phyloP scores from a whole-genome alignment of 805 yeast species.

The Ogataea methanolica region DNA sequence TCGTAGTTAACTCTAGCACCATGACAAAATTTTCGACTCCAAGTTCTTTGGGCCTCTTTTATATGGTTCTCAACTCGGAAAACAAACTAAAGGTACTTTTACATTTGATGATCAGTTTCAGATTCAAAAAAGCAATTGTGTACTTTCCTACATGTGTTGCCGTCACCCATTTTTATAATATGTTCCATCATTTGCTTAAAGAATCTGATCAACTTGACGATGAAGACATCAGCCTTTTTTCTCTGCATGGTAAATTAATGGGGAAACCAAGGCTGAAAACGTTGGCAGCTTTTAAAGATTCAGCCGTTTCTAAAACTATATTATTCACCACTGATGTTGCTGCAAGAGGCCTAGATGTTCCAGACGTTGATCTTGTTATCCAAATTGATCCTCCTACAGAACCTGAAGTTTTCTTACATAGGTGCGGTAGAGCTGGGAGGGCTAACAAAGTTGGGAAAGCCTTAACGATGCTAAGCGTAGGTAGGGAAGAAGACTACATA shows the following conservation, averaged over 20 bases:
- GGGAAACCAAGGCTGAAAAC: conserved; percentile 77
- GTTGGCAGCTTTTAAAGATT: conserved; percentile 52
- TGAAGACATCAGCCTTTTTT: conserved; percentile 41
- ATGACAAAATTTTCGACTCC: conserved; percentile 49
- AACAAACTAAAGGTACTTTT: conserved; percentile 57
- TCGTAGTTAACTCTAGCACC: conserved; percentile 60
- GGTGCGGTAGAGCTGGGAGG: conserved; percentile 94
- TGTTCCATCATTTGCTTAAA: conserved; percentile 41
- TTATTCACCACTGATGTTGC: conserved; percentile 97
- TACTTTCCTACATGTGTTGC: conserved; percentile 88
- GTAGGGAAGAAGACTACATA: conserved; percentile 77
- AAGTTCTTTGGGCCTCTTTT: conserved; percentile 54
- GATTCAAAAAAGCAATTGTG: conserved; percentile 77
- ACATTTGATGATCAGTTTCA: conserved; percentile 45
- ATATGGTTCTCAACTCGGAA: conserved; percentile 54
- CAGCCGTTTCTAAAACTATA: conserved; percentile 46
- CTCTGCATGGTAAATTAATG: conserved; percentile 89
- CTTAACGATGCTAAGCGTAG: conserved; percentile 63
- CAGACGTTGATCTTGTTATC: conserved; percentile 90
- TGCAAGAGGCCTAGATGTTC: conserved; percentile 93
- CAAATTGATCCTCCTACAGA: conserved; percentile 95
- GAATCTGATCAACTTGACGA: conserved; percentile 15
- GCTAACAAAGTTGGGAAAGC: conserved; percentile 85
- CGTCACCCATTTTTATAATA: conserved; percentile 70
- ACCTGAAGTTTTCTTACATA: conserved; percentile 84